A percentile compares a stretch with the other conserved stretches of the same genome.
These are phyloP conservation scores for Nemania abortiva DNA, from an alignment of 2,329 filamentous ascomycete species.

Conservation along the genomic window DNA sequence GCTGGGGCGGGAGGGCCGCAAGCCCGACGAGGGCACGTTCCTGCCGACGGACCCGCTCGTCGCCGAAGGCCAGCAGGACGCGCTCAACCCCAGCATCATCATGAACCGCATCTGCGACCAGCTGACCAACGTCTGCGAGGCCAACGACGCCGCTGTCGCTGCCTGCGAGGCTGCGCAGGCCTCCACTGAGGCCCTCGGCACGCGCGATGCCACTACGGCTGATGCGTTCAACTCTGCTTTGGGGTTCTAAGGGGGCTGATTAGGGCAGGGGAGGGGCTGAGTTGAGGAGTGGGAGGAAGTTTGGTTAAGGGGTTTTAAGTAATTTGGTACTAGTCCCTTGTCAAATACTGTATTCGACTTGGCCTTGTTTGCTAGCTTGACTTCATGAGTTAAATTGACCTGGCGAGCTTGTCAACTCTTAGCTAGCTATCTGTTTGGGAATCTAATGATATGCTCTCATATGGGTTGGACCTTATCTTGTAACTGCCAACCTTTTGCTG, in stretches of 20 bases:
- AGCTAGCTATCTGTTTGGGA: no score
- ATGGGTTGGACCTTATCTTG: no score
- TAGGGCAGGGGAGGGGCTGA: neutral
- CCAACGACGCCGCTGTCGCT: constrained; percentile 65
- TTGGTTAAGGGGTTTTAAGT: neutral
- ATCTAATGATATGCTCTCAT: no score
- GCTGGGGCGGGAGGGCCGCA: constrained; percentile 63
- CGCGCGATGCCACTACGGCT: constrained; percentile 61
- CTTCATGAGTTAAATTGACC: neutral
- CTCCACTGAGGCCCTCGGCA: constrained; percentile 62
- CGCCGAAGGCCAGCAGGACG: constrained; percentile 66
- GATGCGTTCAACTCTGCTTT: constrained; percentile 60
- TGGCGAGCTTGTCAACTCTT: no score
- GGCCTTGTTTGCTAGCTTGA: no score
- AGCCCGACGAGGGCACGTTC: constrained; percentile 68
- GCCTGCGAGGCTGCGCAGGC: constrained; percentile 63
- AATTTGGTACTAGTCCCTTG: no score
- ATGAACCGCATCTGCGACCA: constrained; percentile 72
- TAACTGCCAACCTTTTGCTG: no score
- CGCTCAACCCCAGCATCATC: constrained; percentile 73
- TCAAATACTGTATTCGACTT: no score
- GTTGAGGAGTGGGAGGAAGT: neutral
- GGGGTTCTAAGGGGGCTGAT: constrained; percentile 51
- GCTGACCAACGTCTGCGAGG: constrained; percentile 69
- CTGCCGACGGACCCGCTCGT: constrained; percentile 67